Conservation (phyloP, 345 rosid species). For the Tarenaya hassleriana region DNA sequence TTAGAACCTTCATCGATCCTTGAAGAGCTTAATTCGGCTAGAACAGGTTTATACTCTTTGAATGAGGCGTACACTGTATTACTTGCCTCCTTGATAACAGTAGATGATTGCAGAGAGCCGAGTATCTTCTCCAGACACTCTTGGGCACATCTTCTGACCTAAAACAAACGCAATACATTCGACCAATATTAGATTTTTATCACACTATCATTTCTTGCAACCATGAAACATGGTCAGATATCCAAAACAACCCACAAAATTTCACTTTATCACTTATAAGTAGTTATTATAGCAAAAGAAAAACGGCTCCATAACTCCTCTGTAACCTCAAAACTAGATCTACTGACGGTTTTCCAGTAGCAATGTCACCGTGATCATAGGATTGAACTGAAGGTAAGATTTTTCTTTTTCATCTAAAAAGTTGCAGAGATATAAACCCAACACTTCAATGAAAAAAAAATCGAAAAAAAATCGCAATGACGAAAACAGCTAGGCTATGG, state of each 20-base stretch:
- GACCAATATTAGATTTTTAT: constrained; percentile 3
- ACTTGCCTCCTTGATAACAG: constrained; percentile 60
- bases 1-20: constrained; percentile 37
- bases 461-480: not conserved
- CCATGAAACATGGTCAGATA: constrained; percentile 4
- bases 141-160: constrained; percentile 83
- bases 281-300: no score
- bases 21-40: constrained; percentile 24
- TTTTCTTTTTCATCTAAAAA: not conserved
- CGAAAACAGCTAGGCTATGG: not conserved
- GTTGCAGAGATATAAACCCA: constrained; percentile 2
- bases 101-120: constrained; percentile 35
- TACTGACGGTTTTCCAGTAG: no score
- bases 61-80: constrained; percentile 41
- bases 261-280: not conserved
- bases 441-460: not conserved
- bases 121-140: constrained; percentile 61
- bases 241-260: constrained; percentile 2
- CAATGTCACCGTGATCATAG: no score
- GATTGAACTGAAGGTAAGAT: not conserved
- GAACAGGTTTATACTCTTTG: constrained; percentile 35
- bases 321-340: no score
- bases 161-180: constrained; percentile 17
- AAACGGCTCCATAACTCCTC: no score
- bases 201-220: not conserved